Base-by-base conservation (phyloP, 1,284 basidiomycete species). In the Ceratobasidium sp. region DNA sequence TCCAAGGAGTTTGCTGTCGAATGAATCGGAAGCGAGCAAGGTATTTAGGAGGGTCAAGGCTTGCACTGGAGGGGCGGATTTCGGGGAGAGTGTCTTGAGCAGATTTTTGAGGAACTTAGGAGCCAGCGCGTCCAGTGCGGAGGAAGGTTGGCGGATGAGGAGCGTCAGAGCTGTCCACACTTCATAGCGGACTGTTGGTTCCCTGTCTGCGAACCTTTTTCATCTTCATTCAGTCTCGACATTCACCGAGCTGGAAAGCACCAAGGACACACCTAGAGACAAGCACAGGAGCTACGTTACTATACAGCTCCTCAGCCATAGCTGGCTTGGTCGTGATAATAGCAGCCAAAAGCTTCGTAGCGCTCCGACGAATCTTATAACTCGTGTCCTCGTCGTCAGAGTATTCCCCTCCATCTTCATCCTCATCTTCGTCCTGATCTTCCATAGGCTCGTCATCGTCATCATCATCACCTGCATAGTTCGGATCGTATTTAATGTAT, bases 331-430 rank as follows among this genome's bases (percentile, higher is more conserved):
- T 96, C 14, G 85, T 86, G 72, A 98, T 89, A 56, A 97, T 82
- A 1, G 91, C 90, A 13, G 87, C 82, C 13, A 99, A 83, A 1
- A 98, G 82, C 77, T 98, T 98, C 25, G 94, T 94, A 3, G 97
- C 89, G 2, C 93, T 90, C 60, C 96, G 86, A 70, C 97, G 88
- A 71, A 98, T 94, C 79, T 98, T 98, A 86, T 98, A 99, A 0
- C 95, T 98, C n/a, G 93, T 90, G 76, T 99, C 97, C 76, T 99
- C 97, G 73, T 99, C 96, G 74, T 99, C 96, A 6, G 93, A 94
- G 77, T 98, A 98, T 72, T 77, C 82, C 73, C 74, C 87, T 85
- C 90, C 87, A 73, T 92, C 91, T 60, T 88, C 89, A 30, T 84
- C 89, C 41, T 87, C 89, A 1, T 93, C 90, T 5, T 92, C 93